phyloP scores from a whole-genome alignment of 2,329 filamentous ascomycete genomes.

The Cladorrhinum sp. region DNA sequence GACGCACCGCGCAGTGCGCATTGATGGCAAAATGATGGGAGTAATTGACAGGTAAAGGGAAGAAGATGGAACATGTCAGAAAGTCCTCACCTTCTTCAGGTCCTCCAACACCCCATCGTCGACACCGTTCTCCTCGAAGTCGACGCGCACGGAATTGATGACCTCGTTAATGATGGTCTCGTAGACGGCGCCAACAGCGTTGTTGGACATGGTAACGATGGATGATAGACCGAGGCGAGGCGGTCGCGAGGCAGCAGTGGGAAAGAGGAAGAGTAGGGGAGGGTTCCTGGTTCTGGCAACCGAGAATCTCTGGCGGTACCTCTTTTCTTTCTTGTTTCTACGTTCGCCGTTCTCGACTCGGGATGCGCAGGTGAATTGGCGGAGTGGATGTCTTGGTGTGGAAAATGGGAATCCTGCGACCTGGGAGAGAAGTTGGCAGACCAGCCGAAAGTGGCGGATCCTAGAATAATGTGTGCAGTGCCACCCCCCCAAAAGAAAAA shows the following conservation, averaged over 20 bases:
- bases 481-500: neutral
- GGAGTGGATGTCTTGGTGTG: neutral
- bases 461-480: slow-evolving; percentile 8
- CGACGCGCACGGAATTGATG: slow-evolving; percentile 84
- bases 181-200: slow-evolving; percentile 72
- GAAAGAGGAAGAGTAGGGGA: neutral
- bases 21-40: neutral
- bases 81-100: slow-evolving; percentile 72
- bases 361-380: slow-evolving; percentile 10
- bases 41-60: slow-evolving; percentile 21
- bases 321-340: neutral
- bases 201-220: slow-evolving; percentile 53
- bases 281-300: neutral
- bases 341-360: neutral
- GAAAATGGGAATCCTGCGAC: neutral
- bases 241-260: slow-evolving; percentile 1
- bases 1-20: neutral
- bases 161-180: slow-evolving; percentile 76
- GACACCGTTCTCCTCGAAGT: slow-evolving; percentile 95
- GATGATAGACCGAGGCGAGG: neutral
- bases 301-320: slow-evolving; percentile 4
- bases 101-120: slow-evolving; percentile 83
- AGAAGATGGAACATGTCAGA: slow-evolving; percentile 1
- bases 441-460: slow-evolving; percentile 20
- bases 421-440: slow-evolving; percentile 2